Evolutionary conservation across 495 filamentous ascomycete genomes (phyloP), one percentile per base, ranked within the genome.

Genomic region (Bacidia gigantensis): DNA sequence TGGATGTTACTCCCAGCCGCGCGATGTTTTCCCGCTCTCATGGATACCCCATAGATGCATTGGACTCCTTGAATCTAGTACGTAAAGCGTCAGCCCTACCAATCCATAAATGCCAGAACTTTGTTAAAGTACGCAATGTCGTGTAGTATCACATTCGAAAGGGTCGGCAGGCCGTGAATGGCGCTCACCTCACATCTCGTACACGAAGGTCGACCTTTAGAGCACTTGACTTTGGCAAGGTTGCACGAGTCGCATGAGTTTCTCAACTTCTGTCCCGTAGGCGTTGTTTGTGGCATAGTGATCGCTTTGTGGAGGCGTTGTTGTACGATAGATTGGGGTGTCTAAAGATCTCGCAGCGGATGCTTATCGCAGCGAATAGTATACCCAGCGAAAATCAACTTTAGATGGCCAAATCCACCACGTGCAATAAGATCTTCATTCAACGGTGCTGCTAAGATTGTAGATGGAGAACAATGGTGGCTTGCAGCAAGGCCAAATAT

Each of bases 171-270:
- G n/a, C n/a, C n/a, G n/a, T n/a, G n/a, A 35, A 35, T 5, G 29
- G 14, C 14, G 5, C 29, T 35, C 29, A 35, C 29, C 29, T 44
- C 50, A 26, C 50, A 52, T 26, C 50, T 22, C 14, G 50, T 45
- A 26, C 50, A 52, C 9, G 42, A 52, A n/a, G 50, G 50, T 22
- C 50, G 11, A n/a, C 24, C 50, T 29, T 52, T 52, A 14, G 50
- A 44, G 40, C 50, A 52, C 18, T 52, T 52, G 38, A 52, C 50
- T 38, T 52, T 52, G 40, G 50, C 50, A 25, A 44, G 50, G 29
- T 52, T 52, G 40, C 50, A 52, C 14, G 50, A 43, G 29, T 52
- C 50, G 50, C 50, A 52, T 11, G 50, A 52, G 18, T 43, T 45
- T 32, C 50, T 26, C 18, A 52, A 40, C 22, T 52, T 52, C 50